These are phyloP conservation scores for Beauveria caledonica DNA, from an alignment of 2,329 filamentous ascomycete genomes.

Conservation along the genomic window DNA sequence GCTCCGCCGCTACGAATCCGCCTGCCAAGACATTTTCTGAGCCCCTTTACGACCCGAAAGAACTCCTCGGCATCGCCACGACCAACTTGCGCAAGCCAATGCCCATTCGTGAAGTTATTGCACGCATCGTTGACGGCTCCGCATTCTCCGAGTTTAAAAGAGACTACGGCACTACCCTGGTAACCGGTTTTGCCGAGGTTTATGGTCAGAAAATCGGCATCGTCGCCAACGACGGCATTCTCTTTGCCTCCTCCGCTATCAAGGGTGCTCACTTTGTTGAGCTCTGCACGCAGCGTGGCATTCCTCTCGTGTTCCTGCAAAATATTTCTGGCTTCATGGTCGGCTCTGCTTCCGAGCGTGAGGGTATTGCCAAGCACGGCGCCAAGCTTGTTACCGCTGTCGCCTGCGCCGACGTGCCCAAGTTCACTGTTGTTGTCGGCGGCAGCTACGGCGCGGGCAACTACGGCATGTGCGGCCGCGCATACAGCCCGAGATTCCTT, in stretches of 20 bases:
- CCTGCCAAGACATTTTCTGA: constrained; percentile 51
- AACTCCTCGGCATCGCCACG: constrained; percentile 81
- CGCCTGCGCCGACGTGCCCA: constrained; percentile 87
- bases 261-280: constrained; percentile 98
- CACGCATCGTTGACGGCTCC: constrained; percentile 83
- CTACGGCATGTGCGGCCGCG: constrained; percentile 96
- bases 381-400: constrained; percentile 95
- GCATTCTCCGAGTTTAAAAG: constrained; percentile 92
- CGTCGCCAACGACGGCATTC: constrained; percentile 90
- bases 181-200: constrained; percentile 86
- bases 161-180: constrained; percentile 78
- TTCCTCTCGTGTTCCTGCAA: constrained; percentile 88
- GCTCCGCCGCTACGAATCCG: constrained; percentile 28
- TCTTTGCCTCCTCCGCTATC: constrained; percentile 80
- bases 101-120: constrained; percentile 82
- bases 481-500: constrained; percentile 82
- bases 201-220: constrained; percentile 89
- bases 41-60: constrained; percentile 69
- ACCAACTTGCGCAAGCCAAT: constrained; percentile 83
- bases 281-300: constrained; percentile 80
- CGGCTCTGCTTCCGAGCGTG: constrained; percentile 80
- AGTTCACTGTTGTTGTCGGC: constrained; percentile 95
- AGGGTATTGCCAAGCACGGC: constrained; percentile 95
- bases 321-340: constrained; percentile 99
- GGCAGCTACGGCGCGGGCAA: constrained; percentile 90